phyloP scores from a whole-genome alignment of 1,284 basidiomycete genomes.

The Apiotrichum sp. region DNA sequence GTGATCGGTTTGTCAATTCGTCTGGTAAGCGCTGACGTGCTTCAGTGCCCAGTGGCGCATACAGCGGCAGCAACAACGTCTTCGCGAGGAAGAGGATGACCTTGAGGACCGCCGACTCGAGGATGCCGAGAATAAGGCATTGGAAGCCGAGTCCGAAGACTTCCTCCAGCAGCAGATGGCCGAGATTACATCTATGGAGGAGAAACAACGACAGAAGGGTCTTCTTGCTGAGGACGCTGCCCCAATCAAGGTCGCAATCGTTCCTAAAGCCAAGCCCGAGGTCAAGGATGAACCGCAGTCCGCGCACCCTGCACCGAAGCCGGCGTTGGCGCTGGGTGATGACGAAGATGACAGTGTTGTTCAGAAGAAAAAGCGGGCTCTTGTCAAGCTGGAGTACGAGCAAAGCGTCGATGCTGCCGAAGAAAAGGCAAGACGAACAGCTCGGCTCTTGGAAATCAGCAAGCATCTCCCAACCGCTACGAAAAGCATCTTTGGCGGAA shows the following conservation, averaged over 20 bases:
- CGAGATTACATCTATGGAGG: conserved; percentile 78
- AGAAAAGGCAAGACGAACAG: conserved; percentile 59
- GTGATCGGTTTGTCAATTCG: conserved; percentile 58
- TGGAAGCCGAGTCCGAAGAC: conserved; percentile 76
- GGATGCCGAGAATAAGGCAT: conserved; percentile 72
- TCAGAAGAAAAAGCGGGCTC: conserved; percentile 68
- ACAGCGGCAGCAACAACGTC: conserved; percentile 59
- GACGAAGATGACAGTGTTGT: conserved; percentile 70
- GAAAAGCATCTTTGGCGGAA: conserved; percentile 66
- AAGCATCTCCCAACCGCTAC: conserved; percentile 62
- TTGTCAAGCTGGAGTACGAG: conserved; percentile 78
- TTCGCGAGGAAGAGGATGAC: conserved; percentile 70
- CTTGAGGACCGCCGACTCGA: conserved; percentile 72
- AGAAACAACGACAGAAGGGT: conserved; percentile 78
- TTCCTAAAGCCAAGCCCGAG: conserved; percentile 12
- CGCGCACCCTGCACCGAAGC: conserved; percentile 30
- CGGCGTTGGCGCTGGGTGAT: conserved; percentile 55
- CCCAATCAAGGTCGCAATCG: conserved; percentile 74
- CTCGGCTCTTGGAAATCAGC: conserved; percentile 68
- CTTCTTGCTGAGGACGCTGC: conserved; percentile 83
- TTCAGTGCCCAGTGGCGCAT: conserved; percentile 66
- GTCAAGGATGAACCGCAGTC: conserved; percentile 34
- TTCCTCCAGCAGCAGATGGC: conserved; percentile 85
- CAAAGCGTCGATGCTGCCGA: conserved; percentile 21
- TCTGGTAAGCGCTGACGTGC: background rate